These are phyloP conservation scores for Aspergillus tubingensis DNA, from an alignment of 2,329 filamentous ascomycete species.

Conservation along the genomic window DNA sequence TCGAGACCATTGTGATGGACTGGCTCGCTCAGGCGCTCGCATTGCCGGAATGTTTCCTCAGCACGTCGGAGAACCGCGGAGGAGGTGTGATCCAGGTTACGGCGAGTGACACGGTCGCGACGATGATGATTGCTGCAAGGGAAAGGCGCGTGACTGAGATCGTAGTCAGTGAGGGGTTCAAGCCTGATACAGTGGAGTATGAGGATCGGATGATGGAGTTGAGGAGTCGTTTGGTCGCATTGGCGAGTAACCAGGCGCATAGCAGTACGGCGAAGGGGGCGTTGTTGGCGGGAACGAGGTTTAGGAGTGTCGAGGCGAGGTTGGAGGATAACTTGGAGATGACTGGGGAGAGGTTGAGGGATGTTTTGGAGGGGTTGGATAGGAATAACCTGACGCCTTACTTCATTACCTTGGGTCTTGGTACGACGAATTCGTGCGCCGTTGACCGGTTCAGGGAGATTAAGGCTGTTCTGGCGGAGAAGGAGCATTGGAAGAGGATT, in stretches of 20 bases:
- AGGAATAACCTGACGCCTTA: slow-evolving; percentile 77
- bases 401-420: slow-evolving; percentile 79
- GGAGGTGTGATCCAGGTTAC: slow-evolving; percentile 95
- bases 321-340: slow-evolving; percentile 69
- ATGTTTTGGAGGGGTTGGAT: slow-evolving; percentile 65
- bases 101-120: slow-evolving; percentile 83
- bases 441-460: slow-evolving; percentile 79
- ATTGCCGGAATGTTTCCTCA: slow-evolving; percentile 73
- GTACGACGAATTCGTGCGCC: slow-evolving; percentile 85
- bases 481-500: slow-evolving; percentile 57
- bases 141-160: slow-evolving; percentile 72
- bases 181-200: slow-evolving; percentile 55
- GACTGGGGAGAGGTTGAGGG: slow-evolving; percentile 63
- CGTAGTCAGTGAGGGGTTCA: slow-evolving; percentile 52
- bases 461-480: slow-evolving; percentile 53
- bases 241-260: slow-evolving; percentile 79
- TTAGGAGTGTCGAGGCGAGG: slow-evolving; percentile 65
- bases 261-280: slow-evolving; percentile 86
- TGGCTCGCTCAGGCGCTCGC: slow-evolving; percentile 79
- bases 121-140: slow-evolving; percentile 81
- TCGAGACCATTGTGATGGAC: slow-evolving; percentile 90
- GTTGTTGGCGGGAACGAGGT: slow-evolving; percentile 81
- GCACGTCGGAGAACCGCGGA: slow-evolving; percentile 64
- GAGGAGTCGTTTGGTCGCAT: slow-evolving; percentile 72
- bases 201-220: slow-evolving; percentile 70